Percentiles rank a stretch among this genome's conserved stretches.
These are phyloP conservation scores for Tephrocybe rancida DNA, from an alignment of 768 basidiomycete species.

Conservation along the genomic window DNA sequence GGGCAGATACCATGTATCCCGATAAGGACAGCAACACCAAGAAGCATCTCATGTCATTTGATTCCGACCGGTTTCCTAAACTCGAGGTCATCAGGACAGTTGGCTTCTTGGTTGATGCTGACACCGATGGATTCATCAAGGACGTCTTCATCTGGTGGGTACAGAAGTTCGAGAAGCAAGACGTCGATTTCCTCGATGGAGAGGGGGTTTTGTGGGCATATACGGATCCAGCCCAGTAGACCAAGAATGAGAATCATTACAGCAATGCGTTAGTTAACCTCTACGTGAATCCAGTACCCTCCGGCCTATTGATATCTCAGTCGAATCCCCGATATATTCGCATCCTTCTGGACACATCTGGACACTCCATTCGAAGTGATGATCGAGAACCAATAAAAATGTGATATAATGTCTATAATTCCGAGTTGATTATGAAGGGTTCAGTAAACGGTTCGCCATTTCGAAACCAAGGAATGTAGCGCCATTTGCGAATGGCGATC, in stretches of 20 bases:
- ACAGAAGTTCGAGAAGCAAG: conserved; percentile 49
- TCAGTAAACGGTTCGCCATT: conserved; percentile 78
- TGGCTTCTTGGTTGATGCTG: conserved; percentile 48
- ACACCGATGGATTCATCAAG: conserved; percentile 42
- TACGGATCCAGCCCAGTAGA: conserved; percentile 22
- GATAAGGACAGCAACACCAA: conserved; percentile 37
- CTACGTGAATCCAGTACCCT: not conserved
- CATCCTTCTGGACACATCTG: not conserved
- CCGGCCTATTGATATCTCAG: not conserved
- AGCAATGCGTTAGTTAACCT: not conserved
- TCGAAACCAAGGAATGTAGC: conserved; percentile 97
- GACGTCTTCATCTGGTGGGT: conserved; percentile 60
- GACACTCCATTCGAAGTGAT: not conserved
- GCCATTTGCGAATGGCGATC: conserved; percentile 95
- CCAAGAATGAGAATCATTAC: not conserved
- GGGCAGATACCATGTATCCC: conserved; percentile 44
- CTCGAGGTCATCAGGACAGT: conserved; percentile 50
- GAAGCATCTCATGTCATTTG: conserved; percentile 45
- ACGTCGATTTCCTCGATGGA: conserved; percentile 54
- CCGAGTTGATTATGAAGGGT: conserved; percentile 25
- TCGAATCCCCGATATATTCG: not conserved
- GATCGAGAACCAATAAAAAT: too few relatives aligned
- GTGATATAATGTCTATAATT: not conserved
- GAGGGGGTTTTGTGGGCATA: conserved; percentile 57
- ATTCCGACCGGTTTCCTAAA: conserved; percentile 41